phyloP scores from a whole-genome alignment of 1,284 basidiomycete genomes.

The Leccinum fallax region DNA sequence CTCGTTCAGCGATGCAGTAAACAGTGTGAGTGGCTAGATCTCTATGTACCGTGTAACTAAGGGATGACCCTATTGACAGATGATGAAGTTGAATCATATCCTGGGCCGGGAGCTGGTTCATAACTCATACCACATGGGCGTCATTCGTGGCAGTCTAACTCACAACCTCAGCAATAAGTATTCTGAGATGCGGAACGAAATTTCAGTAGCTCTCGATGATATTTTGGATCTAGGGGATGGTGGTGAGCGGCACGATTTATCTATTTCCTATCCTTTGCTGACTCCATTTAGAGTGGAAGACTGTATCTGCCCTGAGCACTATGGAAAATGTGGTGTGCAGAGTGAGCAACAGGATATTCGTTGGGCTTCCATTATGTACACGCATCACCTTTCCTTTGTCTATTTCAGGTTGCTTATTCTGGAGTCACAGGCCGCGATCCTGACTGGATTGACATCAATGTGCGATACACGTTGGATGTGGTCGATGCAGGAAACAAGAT shows the following conservation, averaged over 20 bases:
- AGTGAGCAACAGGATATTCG: not conserved
- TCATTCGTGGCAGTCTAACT: slow-evolving; percentile 32
- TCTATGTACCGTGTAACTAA: not conserved
- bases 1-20: slow-evolving; percentile 36
- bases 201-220: slow-evolving; percentile 33
- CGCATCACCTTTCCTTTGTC: not conserved
- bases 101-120: slow-evolving; percentile 29
- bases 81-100: slow-evolving; percentile 27
- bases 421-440: slow-evolving; percentile 4
- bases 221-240: slow-evolving; percentile 13
- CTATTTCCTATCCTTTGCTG: not conserved
- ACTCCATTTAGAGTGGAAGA: not conserved
- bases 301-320: not conserved
- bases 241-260: slow-evolving; percentile 11
- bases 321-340: not conserved
- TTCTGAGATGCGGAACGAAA: slow-evolving; percentile 36
- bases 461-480: slow-evolving; percentile 25
- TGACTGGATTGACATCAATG: slow-evolving; percentile 36
- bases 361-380: not conserved
- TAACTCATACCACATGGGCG: slow-evolving; percentile 33
- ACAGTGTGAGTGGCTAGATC: slow-evolving; percentile 34
- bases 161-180: slow-evolving; percentile 31
- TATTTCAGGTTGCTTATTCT: not conserved
- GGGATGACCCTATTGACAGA: slow-evolving; percentile 4
- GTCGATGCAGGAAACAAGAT: slow-evolving; percentile 15